Evolutionary conservation across 2,329 filamentous ascomycete genomes (phyloP).

Genomic region (Arthroderma uncinatum): DNA sequence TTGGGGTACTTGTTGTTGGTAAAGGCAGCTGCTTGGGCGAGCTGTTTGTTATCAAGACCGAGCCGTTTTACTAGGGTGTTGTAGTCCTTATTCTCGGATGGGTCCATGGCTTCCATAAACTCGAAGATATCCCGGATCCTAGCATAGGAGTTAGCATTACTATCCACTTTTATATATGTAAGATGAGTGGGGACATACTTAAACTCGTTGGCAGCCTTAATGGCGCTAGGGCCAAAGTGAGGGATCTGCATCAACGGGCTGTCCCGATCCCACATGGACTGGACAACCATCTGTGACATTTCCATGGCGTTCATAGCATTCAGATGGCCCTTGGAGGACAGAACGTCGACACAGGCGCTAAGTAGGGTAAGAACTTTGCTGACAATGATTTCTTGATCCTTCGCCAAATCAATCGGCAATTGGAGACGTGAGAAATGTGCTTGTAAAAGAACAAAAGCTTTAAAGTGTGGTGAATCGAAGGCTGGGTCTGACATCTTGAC

Average conservation of each 20-base stretch:
- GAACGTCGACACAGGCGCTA: conserved; percentile 84
- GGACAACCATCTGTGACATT: conserved; percentile 97
- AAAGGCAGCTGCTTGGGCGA: conserved; percentile 83
- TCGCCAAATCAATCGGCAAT: conserved; percentile 84
- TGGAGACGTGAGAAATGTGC: conserved; percentile 98
- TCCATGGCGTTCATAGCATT: conserved; percentile 99
- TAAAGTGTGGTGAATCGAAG: conserved; percentile 94
- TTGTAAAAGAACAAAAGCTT: conserved; percentile 92
- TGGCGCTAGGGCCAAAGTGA: conserved; percentile 73
- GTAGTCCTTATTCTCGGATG: conserved; percentile 79
- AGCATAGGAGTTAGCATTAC: conserved; percentile 20
- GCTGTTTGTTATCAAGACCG: conserved; percentile 66
- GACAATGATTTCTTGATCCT: conserved; percentile 84
- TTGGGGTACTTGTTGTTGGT: conserved; percentile 96
- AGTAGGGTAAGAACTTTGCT: conserved; percentile 76
- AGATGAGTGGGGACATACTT: conserved; percentile 44
- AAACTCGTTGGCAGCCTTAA: conserved; percentile 70
- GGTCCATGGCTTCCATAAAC: conserved; percentile 98
- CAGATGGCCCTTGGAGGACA: conserved; percentile 88
- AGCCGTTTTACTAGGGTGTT: conserved; percentile 64
- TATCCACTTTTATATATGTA: conserved; percentile 3
- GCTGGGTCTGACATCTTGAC: conserved; percentile 85
- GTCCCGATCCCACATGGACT: conserved; percentile 98
- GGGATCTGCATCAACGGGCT: conserved; percentile 96
- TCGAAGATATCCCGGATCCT: conserved; percentile 90